Conservation (phyloP, 495 filamentous ascomycete genomes). For the Aspergillus bridgeri region DNA sequence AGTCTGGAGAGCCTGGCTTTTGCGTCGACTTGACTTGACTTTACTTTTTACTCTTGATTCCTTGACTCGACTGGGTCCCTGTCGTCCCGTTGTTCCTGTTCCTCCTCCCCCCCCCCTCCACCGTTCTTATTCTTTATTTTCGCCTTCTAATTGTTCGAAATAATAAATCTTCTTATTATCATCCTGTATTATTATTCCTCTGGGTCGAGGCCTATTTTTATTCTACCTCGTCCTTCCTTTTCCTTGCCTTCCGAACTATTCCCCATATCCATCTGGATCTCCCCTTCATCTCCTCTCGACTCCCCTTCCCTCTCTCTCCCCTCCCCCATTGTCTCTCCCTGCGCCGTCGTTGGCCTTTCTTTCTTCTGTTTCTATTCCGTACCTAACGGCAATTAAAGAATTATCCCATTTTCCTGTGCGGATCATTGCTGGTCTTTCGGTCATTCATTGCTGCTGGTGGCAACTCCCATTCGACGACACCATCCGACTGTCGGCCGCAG, state of each 20-base stretch:
- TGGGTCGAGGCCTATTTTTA: neutral
- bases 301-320: constrained; percentile 22
- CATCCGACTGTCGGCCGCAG: neutral
- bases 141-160: constrained; percentile 8
- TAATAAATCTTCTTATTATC: constrained; percentile 6
- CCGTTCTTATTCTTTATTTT: constrained; percentile 13
- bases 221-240: neutral
- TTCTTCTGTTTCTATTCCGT: no score
- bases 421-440: constrained; percentile 13
- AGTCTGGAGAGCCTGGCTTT: constrained; percentile 2
- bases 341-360: constrained; percentile 1
- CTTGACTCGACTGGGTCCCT: constrained; percentile 1
- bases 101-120: constrained; percentile 1
- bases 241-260: constrained; percentile 12
- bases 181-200: neutral
- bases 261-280: constrained; percentile 20
- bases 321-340: constrained; percentile 23
- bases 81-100: neutral
- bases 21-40: neutral
- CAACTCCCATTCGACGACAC: constrained; percentile 18
- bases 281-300: constrained; percentile 16
- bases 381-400: no score
- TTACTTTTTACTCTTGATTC: no score
- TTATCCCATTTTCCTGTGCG: constrained; percentile 2
- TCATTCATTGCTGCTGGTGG: constrained; percentile 29